phyloP scores from a whole-genome alignment of 257 asterid genomes.

The Solanum pennellii region DNA sequence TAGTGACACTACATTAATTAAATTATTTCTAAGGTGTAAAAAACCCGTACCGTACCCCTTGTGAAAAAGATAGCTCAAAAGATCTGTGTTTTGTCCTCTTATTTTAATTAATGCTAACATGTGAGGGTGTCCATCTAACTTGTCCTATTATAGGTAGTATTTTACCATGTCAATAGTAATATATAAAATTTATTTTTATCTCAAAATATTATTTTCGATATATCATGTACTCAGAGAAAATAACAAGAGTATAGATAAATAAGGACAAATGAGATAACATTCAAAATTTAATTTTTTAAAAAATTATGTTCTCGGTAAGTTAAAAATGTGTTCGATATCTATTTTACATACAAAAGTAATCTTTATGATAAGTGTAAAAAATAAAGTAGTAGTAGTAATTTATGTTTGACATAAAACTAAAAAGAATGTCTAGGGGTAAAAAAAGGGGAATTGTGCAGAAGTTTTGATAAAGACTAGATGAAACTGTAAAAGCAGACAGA shows the following conservation, averaged over 20 bases:
- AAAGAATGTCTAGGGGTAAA: neutral
- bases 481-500: neutral
- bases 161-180: neutral
- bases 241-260: no score
- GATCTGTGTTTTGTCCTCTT: conserved; percentile 4
- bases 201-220: neutral
- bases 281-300: no score
- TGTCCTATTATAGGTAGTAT: neutral
- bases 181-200: neutral
- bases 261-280: no score
- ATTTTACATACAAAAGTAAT: neutral
- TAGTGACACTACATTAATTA: neutral
- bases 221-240: rapidly evolving
- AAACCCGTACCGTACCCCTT: neutral
- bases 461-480: neutral
- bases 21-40: neutral
- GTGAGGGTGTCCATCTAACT: neutral
- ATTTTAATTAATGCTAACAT: neutral
- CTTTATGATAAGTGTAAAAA: neutral
- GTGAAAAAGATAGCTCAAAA: neutral
- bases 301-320: neutral
- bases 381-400: neutral
- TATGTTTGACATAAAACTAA: neutral
- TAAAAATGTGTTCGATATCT: rapidly evolving
- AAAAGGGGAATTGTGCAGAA: neutral